Conservation (phyloP, 108 stramenopile species). For the Cyclostephanos invisitatus region DNA sequence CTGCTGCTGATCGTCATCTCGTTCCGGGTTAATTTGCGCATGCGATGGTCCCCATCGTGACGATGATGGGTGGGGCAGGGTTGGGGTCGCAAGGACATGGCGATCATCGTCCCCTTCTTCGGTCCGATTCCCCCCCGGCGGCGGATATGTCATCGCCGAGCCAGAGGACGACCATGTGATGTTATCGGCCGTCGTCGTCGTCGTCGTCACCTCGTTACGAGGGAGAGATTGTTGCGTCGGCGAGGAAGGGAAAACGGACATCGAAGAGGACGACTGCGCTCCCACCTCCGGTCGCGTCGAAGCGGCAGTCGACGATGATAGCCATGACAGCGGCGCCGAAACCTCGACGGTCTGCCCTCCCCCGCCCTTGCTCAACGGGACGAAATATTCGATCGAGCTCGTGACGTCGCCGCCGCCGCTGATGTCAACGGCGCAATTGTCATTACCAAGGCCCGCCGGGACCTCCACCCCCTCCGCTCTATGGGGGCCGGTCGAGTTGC, state of each 20-base stretch:
- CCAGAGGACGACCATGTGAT: not conserved
- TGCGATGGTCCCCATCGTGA: not conserved
- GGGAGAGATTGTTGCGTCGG: not conserved
- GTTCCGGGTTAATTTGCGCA: not conserved
- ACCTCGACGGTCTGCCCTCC: not conserved
- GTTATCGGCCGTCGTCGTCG: not conserved
- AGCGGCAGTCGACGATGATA: not conserved
- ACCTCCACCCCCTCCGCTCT: not conserved
- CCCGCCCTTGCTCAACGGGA: slow-evolving; percentile 4
- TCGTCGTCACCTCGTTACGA: not conserved
- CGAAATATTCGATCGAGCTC: not conserved
- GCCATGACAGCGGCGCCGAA: not conserved
- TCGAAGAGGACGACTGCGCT: not conserved
- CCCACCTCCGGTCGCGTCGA: not conserved
- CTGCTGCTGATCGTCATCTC: not conserved
- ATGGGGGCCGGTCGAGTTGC: too few relatives aligned
- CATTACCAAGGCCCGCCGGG: not conserved
- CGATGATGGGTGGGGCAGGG: not conserved
- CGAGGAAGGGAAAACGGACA: not conserved
- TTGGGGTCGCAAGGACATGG: not conserved
- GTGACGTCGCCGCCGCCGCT: not conserved
- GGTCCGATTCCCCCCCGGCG: too few relatives aligned
- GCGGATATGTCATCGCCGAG: too few relatives aligned
- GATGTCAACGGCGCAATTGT: not conserved
- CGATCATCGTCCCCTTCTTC: not conserved